Base-by-base conservation (phyloP, 371 early-diverging fungal species). In the Syncephalis plumigaleata region DNA sequence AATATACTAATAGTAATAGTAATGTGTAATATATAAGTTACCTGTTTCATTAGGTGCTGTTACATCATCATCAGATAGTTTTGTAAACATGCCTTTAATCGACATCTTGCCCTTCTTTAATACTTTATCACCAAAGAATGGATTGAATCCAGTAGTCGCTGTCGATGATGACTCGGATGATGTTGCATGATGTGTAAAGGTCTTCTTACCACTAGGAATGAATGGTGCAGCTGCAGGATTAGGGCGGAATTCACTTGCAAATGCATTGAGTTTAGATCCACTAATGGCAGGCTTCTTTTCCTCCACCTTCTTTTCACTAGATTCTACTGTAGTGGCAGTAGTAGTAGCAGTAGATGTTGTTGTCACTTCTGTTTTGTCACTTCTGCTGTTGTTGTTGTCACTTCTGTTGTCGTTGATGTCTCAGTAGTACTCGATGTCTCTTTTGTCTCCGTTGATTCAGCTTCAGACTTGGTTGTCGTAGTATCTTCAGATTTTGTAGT, bases 221-320 rank as follows among this genome's bases (percentile, higher is more conserved):
- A 87, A 87, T 1, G 74, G 71, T 18, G 77, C 57, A 2, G 86
- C 87, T 16, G 72, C 54, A n/a, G 77, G 79, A 46, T 84, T 87
- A 15, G 89, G 89, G 50, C 83, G 88, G 62, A 91, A 93, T 36
- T 84, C 84, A 1, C 77, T 73, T 1, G 90, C 93, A 46, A 82
- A 83, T 37, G 73, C 73, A 54, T 89, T 92, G 53, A 89, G 71
- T 49, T 85, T 87, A 60, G 86, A 87, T 20, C 7, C 31, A 31
- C 31, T 31, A 31, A 31, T 4, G 4, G 11, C 31, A 7, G 31
- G 31, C 11, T 31, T 31, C 31, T 31, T 31, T 31, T 31, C 31
- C 31, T 31, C 31, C 11, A 11, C 11, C 31, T 31, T 31, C 11
- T 54, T 53, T 26, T 47, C 50, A 40, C 47, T 43, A 2, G 60